These are phyloP conservation scores for Inonotus obliquus DNA, from an alignment of 1,284 basidiomycete genomes.

Conservation along the genomic window DNA sequence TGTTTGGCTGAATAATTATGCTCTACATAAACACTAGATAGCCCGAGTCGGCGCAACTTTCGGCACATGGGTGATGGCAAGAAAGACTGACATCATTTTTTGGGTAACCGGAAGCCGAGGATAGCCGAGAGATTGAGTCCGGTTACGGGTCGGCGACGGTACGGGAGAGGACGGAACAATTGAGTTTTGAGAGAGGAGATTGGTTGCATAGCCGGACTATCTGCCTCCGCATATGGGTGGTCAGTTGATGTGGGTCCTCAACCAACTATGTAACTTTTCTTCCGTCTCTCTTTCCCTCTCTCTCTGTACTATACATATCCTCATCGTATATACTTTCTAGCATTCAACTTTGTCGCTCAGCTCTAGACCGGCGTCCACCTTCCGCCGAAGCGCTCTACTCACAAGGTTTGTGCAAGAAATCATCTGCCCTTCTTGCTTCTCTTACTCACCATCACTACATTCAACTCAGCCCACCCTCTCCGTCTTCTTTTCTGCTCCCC, in stretches of 20 bases:
- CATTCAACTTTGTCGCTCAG: background rate
- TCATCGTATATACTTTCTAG: background rate
- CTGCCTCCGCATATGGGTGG: background rate
- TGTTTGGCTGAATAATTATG: background rate
- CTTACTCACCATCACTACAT: slow-evolving; percentile 11
- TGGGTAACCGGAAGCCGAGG: no score
- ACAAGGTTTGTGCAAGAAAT: slow-evolving; percentile 4
- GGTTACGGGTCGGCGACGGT: background rate
- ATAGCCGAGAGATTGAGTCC: no score
- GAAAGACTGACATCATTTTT: no score
- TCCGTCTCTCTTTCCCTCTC: background rate
- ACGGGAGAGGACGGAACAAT: background rate
- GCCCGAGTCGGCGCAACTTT: no score
- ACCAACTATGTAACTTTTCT: background rate
- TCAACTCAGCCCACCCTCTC: slow-evolving; percentile 4
- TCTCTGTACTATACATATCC: background rate
- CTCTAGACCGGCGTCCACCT: background rate
- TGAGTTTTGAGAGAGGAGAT: background rate
- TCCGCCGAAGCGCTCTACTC: background rate
- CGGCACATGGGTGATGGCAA: no score
- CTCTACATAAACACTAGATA: no score
- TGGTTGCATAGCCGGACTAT: background rate
- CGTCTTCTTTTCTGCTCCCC: background rate
- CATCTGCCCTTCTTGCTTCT: slow-evolving; percentile 1
- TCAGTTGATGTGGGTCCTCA: background rate